Percentiles rank a stretch among this genome's conserved stretches.
These are phyloP conservation scores for Pythium insidiosum DNA, from an alignment of 352 stramenopile species.

Conservation along the genomic window DNA sequence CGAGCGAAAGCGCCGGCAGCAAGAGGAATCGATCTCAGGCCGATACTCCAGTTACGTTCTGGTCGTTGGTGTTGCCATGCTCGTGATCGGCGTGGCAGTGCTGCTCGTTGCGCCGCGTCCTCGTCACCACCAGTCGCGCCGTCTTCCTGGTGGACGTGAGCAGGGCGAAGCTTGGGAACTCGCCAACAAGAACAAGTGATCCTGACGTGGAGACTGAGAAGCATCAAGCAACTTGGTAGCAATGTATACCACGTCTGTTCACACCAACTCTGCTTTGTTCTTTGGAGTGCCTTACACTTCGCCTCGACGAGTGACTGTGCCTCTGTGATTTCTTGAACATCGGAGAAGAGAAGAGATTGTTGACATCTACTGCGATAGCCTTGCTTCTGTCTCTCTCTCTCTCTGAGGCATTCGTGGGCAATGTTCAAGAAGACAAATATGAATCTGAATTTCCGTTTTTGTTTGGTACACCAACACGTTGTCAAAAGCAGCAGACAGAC, in stretches of 20 bases:
- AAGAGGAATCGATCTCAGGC: not conserved
- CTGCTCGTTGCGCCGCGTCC: slow-evolving; percentile 3
- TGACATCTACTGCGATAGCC: not conserved
- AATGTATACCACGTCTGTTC: too few species aligned
- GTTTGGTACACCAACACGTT: too few species aligned
- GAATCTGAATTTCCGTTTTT: too few species aligned
- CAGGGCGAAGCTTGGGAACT: slow-evolving; percentile 38
- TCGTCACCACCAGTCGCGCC: too few species aligned
- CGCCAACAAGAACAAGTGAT: slow-evolving; percentile 28
- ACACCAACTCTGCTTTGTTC: too few species aligned
- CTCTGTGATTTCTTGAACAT: not conserved
- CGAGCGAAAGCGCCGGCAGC: slow-evolving; percentile 14
- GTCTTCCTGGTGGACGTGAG: too few species aligned
- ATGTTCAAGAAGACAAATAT: slow-evolving; percentile 13
- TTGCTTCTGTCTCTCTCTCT: too few species aligned
- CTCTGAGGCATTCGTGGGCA: slow-evolving; percentile 15
- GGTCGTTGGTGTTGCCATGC: slow-evolving; percentile 31
- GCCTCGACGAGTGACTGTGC: not conserved
- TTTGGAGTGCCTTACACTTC: too few species aligned
- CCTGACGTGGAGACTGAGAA: too few species aligned
- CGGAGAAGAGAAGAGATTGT: not conserved
- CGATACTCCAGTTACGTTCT: slow-evolving; percentile 31
- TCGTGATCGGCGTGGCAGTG: slow-evolving; percentile 36
- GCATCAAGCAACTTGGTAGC: too few species aligned
- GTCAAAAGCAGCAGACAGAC: too few species aligned